Evolutionary conservation across 1,284 basidiomycete species (phyloP).

Genomic region (Chalciporus sp.): DNA sequence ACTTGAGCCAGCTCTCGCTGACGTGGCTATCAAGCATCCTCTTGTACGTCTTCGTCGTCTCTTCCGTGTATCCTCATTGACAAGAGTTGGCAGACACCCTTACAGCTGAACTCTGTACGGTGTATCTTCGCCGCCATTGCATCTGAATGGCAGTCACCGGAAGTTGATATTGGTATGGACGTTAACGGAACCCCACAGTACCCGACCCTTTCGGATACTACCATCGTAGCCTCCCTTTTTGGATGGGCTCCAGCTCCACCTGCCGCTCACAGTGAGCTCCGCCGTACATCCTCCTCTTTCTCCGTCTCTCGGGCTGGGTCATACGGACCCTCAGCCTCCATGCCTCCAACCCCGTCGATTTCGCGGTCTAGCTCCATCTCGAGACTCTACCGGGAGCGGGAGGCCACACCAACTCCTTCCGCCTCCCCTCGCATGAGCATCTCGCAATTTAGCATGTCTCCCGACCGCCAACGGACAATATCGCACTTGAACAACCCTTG

Average conservation of each 20-base stretch:
- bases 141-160: conserved; percentile 11
- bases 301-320: conserved; percentile 42
- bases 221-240: conserved; percentile 66
- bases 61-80: neutral
- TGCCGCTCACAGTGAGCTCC: conserved; percentile 35
- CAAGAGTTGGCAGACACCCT: conserved; percentile 40
- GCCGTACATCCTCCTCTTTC: conserved; percentile 40
- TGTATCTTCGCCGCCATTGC: conserved; percentile 37
- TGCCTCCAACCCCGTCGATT: conserved; percentile 41
- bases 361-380: conserved; percentile 52
- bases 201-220: conserved; percentile 45
- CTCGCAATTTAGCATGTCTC: conserved; percentile 21
- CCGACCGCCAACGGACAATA: conserved; percentile 23
- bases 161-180: conserved; percentile 11
- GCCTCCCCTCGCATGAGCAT: conserved; percentile 21
- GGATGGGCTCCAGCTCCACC: conserved; percentile 64
- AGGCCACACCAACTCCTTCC: conserved; percentile 15
- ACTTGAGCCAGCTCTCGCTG: conserved; percentile 54
- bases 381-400: conserved; percentile 19
- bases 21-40: conserved; percentile 68
- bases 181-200: conserved; percentile 10
- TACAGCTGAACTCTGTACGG: conserved; percentile 47
- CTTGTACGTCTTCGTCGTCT: conserved; percentile 47
- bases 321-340: conserved; percentile 34
- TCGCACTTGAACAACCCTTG: conserved; percentile 7